Percentiles rank a stretch among this genome's conserved stretches.
Evolutionary conservation across 1,284 basidiomycete genomes (phyloP).

Genomic region (Heterobasidion irregulare): DNA sequence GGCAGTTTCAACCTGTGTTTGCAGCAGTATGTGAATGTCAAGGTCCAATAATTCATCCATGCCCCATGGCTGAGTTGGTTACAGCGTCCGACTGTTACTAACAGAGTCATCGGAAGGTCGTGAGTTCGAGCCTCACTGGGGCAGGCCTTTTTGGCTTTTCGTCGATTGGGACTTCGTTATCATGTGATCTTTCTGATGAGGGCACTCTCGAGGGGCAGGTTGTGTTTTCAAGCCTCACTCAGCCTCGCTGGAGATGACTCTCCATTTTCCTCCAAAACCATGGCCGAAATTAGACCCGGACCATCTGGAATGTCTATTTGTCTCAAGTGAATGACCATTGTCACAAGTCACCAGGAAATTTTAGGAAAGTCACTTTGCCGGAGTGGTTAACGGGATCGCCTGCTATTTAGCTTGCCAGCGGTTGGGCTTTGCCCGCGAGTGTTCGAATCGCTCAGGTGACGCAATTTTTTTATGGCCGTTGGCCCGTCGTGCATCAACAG

Average conservation of each 20-base stretch:
- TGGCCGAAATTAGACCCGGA: no score
- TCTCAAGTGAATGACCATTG: no score
- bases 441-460: slow-evolving; percentile 87
- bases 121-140: slow-evolving; percentile 70
- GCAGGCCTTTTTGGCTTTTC: slow-evolving; percentile 27
- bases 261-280: no score
- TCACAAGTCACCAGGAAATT: no score
- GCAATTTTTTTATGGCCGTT: slow-evolving; percentile 25
- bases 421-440: slow-evolving; percentile 80
- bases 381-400: slow-evolving; percentile 91
- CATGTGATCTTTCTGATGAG: background rate
- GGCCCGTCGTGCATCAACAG: background rate
- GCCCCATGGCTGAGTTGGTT: slow-evolving; percentile 79
- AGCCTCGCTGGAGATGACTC: no score
- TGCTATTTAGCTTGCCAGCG: slow-evolving; percentile 56
- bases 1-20: no score
- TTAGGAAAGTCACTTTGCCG: slow-evolving; percentile 66
- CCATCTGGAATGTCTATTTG: no score
- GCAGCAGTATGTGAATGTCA: background rate
- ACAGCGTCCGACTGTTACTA: slow-evolving; percentile 74
- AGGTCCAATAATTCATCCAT: slow-evolving; percentile 13
- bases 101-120: slow-evolving; percentile 33
- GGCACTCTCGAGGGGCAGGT: background rate
- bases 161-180: background rate
- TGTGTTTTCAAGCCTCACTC: background rate